A percentile compares a stretch with the other conserved stretches of the same genome.
Conservation (phyloP, 176 grass and related monocot genomes). For the Tuctoria greenei region DNA sequence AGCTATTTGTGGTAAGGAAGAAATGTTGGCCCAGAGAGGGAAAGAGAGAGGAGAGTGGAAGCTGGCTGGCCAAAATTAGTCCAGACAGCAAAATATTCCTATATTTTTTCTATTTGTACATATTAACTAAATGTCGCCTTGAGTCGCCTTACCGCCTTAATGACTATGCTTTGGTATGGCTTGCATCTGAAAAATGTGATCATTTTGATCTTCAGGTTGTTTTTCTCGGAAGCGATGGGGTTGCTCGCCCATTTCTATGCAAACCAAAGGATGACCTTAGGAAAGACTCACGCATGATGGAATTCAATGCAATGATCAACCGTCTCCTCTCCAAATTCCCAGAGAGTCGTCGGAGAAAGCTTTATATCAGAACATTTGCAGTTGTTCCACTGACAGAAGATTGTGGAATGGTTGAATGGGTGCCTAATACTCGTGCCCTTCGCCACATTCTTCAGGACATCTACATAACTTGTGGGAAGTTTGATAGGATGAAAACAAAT, state of each 20-base stretch:
- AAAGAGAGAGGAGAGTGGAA: too few species aligned
- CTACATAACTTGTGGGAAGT: constrained; percentile 80
- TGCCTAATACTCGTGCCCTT: constrained; percentile 83
- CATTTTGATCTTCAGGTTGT: constrained; percentile 65
- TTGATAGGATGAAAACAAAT: constrained; percentile 73
- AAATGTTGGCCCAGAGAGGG: too few species aligned
- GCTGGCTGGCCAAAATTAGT: too few species aligned
- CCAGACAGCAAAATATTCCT: too few species aligned
- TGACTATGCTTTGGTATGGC: not conserved
- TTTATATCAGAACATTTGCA: constrained; percentile 95
- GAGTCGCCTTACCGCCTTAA: too few species aligned
- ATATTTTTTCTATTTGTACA: too few species aligned
- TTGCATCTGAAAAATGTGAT: not conserved
- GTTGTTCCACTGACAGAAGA: constrained; percentile 96
- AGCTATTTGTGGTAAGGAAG: too few species aligned
- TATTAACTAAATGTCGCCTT: too few species aligned
- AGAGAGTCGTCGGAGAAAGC: constrained; percentile 87
- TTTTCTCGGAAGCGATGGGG: constrained; percentile 76
- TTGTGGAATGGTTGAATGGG: constrained; percentile 95
- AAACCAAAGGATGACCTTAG: constrained; percentile 89
- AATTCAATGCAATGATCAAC: constrained; percentile 96
- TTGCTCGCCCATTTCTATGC: constrained; percentile 72
- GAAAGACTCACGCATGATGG: constrained; percentile 99
- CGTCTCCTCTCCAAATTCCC: constrained; percentile 88
- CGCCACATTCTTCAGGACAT: constrained; percentile 96